Evolutionary conservation across 768 basidiomycete species (phyloP).

Genomic region (Suillus spraguei): DNA sequence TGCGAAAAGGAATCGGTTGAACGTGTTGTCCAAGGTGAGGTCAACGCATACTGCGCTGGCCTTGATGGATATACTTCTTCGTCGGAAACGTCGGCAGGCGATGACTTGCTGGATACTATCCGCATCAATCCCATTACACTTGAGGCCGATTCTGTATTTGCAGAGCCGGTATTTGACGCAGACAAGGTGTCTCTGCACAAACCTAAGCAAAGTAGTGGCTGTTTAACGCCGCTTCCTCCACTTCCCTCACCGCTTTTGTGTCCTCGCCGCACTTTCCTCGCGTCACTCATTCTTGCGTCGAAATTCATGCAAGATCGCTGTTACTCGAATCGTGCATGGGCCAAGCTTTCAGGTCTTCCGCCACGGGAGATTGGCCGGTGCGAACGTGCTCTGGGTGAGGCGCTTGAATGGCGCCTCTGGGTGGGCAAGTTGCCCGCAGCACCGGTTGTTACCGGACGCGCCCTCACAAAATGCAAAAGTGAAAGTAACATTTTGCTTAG

Average conservation of each 20-base stretch:
- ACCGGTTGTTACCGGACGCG: conserved; percentile 37
- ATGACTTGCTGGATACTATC: conserved; percentile 45
- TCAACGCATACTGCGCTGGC: conserved; percentile 41
- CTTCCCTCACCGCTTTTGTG: conserved; percentile 86
- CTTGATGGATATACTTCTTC: conserved; percentile 21
- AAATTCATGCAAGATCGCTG: conserved; percentile 95
- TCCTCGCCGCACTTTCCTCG: conserved; percentile 86
- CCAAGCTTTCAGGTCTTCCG: conserved; percentile 86
- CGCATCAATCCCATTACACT: conserved; percentile 37
- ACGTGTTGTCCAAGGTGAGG: conserved; percentile 46
- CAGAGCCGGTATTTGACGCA: conserved; percentile 19
- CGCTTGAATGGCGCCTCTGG: conserved; percentile 92
- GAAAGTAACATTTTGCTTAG: conserved; percentile 40
- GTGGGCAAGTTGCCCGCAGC: conserved; percentile 67
- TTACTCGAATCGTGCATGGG: conserved; percentile 94
- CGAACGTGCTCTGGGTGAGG: conserved; percentile 85
- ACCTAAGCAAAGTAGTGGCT: conserved; percentile 18
- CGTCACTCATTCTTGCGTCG: conserved; percentile 84
- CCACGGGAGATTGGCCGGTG: conserved; percentile 86
- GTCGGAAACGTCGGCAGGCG: conserved; percentile 16
- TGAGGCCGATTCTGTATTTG: conserved; percentile 21
- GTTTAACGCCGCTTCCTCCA: conserved; percentile 38
- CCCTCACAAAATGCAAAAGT: conserved; percentile 53
- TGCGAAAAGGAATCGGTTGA: conserved; percentile 44
- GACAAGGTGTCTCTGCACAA: conserved; percentile 16